Conservation (phyloP, 805 yeast species). For the Phaffomyces thermotolerans region DNA sequence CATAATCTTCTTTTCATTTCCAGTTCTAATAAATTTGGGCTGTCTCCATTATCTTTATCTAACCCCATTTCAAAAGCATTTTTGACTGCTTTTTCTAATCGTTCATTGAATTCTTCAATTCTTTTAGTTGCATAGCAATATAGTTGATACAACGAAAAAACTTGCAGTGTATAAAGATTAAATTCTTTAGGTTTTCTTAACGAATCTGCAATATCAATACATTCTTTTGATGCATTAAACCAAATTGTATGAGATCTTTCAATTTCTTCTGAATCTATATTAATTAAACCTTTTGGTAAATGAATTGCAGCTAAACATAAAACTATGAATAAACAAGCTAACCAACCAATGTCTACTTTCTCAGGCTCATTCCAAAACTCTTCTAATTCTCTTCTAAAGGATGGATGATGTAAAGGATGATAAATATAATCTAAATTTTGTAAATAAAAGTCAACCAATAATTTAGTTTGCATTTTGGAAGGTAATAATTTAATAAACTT, state of each 20-base stretch:
- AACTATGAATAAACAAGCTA: conserved; percentile 19
- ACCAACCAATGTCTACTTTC: conserved; percentile 21
- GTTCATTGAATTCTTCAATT: conserved; percentile 20
- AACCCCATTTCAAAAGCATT: conserved; percentile 21
- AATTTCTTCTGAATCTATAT: conserved; percentile 19
- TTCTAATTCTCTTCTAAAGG: conserved; percentile 15
- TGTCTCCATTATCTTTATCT: conserved; percentile 20
- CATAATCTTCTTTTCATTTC: conserved; percentile 28
- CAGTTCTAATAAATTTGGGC: conserved; percentile 19
- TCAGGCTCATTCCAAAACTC: conserved; percentile 17
- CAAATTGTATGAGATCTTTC: conserved; percentile 22
- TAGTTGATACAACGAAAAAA: conserved; percentile 23
- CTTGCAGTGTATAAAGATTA: conserved; percentile 17
- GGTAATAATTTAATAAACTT: conserved; percentile 18
- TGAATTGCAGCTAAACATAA: conserved; percentile 22
- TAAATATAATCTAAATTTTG: conserved; percentile 24
- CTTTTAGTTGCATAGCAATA: conserved; percentile 25
- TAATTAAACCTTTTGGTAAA: conserved; percentile 22
- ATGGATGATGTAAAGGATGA: conserved; percentile 26
- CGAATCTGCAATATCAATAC: conserved; percentile 15
- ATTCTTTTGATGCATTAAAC: conserved; percentile 23
- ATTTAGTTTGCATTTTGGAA: conserved; percentile 18
- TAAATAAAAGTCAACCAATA: conserved; percentile 22
- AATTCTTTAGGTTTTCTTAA: conserved; percentile 12
- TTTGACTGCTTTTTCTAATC: conserved; percentile 18